A percentile compares a stretch with the other conserved stretches of the same genome.
Conservation (phyloP, 2,329 filamentous ascomycete species). For the Colletotrichum lini region DNA sequence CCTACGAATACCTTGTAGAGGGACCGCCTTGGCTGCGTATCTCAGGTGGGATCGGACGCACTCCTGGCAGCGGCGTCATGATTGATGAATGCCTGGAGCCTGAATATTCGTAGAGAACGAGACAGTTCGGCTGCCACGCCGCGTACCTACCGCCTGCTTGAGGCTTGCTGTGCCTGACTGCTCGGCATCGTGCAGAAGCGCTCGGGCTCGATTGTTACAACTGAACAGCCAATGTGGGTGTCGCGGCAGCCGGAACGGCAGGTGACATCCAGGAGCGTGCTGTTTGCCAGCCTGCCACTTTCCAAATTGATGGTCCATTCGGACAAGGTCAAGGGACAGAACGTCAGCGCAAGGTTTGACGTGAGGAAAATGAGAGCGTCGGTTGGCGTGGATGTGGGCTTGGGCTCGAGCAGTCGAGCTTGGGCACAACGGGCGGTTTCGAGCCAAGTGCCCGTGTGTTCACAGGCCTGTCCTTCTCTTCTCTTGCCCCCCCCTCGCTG, state of each 20-base stretch:
- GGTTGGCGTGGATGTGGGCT: slow-evolving; percentile 26
- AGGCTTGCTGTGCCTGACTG: not conserved
- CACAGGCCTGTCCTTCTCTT: not conserved
- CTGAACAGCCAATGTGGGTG: slow-evolving; percentile 20
- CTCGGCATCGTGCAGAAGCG: slow-evolving; percentile 18
- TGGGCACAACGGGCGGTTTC: slow-evolving; percentile 29
- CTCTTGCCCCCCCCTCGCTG: slow-evolving; percentile 11
- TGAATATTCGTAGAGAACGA: not conserved
- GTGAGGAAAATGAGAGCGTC: slow-evolving; percentile 22
- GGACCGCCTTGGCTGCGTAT: too few relatives aligned
- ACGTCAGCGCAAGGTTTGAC: slow-evolving; percentile 32
- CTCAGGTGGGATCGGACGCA: slow-evolving; percentile 1
- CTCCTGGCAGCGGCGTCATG: slow-evolving; percentile 1
- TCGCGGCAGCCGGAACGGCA: slow-evolving; percentile 39
- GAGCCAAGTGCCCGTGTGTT: slow-evolving; percentile 32
- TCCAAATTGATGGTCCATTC: slow-evolving; percentile 35
- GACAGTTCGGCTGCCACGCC: slow-evolving; percentile 1
- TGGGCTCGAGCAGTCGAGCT: slow-evolving; percentile 27
- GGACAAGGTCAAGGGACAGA: slow-evolving; percentile 39
- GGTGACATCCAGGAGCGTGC: slow-evolving; percentile 34
- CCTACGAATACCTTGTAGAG: too few relatives aligned
- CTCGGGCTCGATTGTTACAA: slow-evolving; percentile 30
- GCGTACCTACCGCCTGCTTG: slow-evolving; percentile 5
- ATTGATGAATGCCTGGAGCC: not conserved
- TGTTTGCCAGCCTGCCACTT: slow-evolving; percentile 35